Conservation (phyloP, 306 rosid species). For the Malus domestica region ASM211411v1 NC_041804.1:6253001-6253500, state of each 20-base stretch:
- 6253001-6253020: not conserved
- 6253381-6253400: no score
- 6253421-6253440: no score
- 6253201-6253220: not conserved
- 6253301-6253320: not conserved
- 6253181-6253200: conserved; percentile 3
- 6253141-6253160: not conserved
- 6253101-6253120: not conserved
- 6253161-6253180: not conserved
- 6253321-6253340: not conserved
- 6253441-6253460: no score
- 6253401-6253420: no score
- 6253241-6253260: not conserved
- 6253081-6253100: not conserved
- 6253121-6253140: not conserved
- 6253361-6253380: no score
- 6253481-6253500: no score
- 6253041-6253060: not conserved
- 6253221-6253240: not conserved
- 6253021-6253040: no score
- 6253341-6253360: not conserved
- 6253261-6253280: not conserved
- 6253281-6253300: not conserved
- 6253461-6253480: no score
- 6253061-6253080: not conserved